A percentile compares a stretch with the other conserved stretches of the same genome.
These are phyloP conservation scores for Apocynum venetum DNA, from an alignment of 257 asterid species.

Conservation along the genomic window DNA sequence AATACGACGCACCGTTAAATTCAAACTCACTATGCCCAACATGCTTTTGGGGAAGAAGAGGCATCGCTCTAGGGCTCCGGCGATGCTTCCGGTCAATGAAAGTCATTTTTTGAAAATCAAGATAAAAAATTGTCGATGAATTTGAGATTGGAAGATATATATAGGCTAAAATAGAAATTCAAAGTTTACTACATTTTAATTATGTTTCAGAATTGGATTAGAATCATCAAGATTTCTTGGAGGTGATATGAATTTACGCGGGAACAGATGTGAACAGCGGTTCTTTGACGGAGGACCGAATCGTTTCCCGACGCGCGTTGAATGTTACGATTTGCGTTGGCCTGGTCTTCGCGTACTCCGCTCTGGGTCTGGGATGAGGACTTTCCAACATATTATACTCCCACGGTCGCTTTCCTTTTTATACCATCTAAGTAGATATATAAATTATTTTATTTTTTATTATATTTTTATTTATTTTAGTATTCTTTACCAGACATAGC, in stretches of 20 bases:
- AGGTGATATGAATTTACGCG: conserved; percentile 17
- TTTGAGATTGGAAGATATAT: too few relatives aligned
- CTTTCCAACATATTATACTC: neutral
- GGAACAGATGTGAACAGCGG: conserved; percentile 3
- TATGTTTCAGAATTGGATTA: neutral
- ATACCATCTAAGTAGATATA: too few relatives aligned
- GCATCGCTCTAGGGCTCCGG: conserved; percentile 58
- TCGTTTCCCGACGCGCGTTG: conserved; percentile 1
- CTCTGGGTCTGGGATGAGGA: neutral
- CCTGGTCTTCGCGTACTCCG: neutral
- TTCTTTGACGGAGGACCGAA: conserved; percentile 7
- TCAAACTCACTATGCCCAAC: conserved; percentile 21
- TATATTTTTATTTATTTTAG: too few relatives aligned
- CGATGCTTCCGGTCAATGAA: conserved; percentile 58
- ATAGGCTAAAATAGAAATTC: neutral
- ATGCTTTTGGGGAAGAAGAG: conserved; percentile 57
- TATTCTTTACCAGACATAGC: too few relatives aligned
- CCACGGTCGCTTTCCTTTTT: too few relatives aligned
- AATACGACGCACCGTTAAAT: conserved; percentile 55
- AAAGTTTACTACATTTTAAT: neutral
- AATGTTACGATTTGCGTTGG: too few relatives aligned
- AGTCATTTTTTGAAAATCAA: conserved; percentile 31
- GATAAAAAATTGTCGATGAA: neutral
- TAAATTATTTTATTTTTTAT: too few relatives aligned
- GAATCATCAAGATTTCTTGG: neutral